Conservation (phyloP, 2,329 filamentous ascomycete species). For the Trichoderma atroviride region DNA sequence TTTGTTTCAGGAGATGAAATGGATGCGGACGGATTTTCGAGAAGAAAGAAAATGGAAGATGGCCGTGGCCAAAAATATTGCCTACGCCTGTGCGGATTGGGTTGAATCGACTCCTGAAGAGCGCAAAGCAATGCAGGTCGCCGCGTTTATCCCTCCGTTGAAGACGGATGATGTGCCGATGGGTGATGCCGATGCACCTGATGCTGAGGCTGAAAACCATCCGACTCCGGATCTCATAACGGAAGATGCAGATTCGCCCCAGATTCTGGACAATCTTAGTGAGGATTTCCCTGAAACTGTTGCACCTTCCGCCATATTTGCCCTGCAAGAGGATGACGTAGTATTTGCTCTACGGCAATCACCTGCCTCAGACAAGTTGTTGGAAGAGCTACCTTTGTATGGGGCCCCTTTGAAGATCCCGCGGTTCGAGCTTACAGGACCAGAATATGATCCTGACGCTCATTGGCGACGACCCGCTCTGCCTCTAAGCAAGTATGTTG, state of each 20-base stretch:
- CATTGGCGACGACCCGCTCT: slow-evolving; percentile 76
- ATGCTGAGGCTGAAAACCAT: slow-evolving; percentile 47
- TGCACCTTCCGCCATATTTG: slow-evolving; percentile 79
- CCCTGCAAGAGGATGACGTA: slow-evolving; percentile 78
- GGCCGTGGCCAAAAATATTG: slow-evolving; percentile 76
- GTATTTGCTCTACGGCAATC: slow-evolving; percentile 77
- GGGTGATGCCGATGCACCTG: slow-evolving; percentile 41
- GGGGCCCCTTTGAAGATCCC: slow-evolving; percentile 64
- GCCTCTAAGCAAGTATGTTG: slow-evolving; percentile 83
- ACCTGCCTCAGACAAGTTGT: slow-evolving; percentile 71
- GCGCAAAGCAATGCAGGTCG: slow-evolving; percentile 69
- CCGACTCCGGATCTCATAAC: slow-evolving; percentile 70
- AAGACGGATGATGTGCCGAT: slow-evolving; percentile 38
- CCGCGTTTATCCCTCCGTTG: slow-evolving; percentile 52
- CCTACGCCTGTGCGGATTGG: slow-evolving; percentile 83
- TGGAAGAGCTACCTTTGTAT: slow-evolving; percentile 82
- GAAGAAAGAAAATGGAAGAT: slow-evolving; percentile 95
- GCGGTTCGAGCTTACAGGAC: slow-evolving; percentile 57
- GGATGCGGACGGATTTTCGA: slow-evolving; percentile 96
- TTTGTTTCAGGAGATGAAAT: slow-evolving; percentile 87
- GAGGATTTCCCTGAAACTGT: slow-evolving; percentile 53
- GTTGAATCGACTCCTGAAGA: slow-evolving; percentile 65
- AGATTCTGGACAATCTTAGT: slow-evolving; percentile 45
- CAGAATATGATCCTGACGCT: slow-evolving; percentile 67
- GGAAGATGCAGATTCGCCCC: slow-evolving; percentile 61